A percentile compares a stretch with the other conserved stretches of the same genome.
phyloP scores from a whole-genome alignment of 179 eudicot genomes.

The Silene vulgaris region DNA sequence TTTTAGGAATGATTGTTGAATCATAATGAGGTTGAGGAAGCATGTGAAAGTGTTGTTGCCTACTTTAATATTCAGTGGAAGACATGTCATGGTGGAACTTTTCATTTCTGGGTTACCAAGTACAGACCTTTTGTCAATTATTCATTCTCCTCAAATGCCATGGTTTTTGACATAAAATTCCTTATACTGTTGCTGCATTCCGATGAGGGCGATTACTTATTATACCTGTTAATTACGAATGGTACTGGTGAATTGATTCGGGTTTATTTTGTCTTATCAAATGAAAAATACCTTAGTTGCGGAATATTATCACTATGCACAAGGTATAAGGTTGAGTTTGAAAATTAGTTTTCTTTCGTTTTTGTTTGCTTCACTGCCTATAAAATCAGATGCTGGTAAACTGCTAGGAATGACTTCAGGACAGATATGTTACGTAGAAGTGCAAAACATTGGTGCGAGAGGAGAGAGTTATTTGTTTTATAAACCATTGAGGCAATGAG shows the following conservation, averaged over 20 bases:
- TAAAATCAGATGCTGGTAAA: neutral
- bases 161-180: conserved; percentile 4
- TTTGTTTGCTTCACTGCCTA: neutral
- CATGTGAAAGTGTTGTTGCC: conserved; percentile 23
- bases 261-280: neutral
- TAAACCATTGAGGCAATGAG: too few relatives aligned
- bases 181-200: neutral
- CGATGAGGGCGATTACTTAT: neutral
- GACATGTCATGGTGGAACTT: conserved; percentile 29
- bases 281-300: neutral
- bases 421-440: too few relatives aligned
- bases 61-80: conserved; percentile 32
- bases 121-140: conserved; percentile 16
- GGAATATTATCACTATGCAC: neutral
- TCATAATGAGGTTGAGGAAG: conserved; percentile 27
- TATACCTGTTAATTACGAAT: neutral
- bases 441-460: too few relatives aligned
- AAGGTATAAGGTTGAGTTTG: neutral
- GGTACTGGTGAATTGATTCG: neutral
- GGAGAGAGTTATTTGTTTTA: too few relatives aligned
- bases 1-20: conserved; percentile 25
- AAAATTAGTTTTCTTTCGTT: neutral
- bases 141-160: conserved; percentile 9
- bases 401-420: neutral
- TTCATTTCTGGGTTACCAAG: conserved; percentile 26